Percentiles rank a stretch among this genome's conserved stretches.
These are phyloP conservation scores for Dioscorea zingiberensis DNA, from an alignment of 106 monocot species.

Conservation along the genomic window DNA sequence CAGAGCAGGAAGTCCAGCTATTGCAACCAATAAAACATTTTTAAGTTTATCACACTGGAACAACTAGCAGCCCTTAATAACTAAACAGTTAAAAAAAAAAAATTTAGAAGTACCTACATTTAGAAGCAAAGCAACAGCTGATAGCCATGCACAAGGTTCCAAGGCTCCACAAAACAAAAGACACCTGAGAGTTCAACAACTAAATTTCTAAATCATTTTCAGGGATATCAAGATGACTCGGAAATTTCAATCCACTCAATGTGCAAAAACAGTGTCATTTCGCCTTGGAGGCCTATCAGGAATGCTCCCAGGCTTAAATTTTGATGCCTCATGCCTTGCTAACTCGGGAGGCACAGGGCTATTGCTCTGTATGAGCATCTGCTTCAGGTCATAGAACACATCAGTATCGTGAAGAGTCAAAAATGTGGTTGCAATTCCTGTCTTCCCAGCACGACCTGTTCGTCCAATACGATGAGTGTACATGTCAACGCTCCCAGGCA, in stretches of 20 bases:
- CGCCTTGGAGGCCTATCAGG: conserved; percentile 92
- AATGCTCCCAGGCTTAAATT: conserved; percentile 86
- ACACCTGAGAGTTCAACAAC: too few relatives aligned
- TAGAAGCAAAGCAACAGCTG: too few relatives aligned
- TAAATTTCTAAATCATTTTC: too few relatives aligned
- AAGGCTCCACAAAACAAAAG: too few relatives aligned
- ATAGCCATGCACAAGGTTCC: too few relatives aligned
- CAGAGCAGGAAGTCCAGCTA: too few relatives aligned
- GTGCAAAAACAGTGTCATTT: conserved; percentile 82
- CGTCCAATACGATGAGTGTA: conserved; percentile 98
- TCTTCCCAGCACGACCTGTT: conserved; percentile 95
- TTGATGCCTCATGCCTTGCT: conserved; percentile 89
- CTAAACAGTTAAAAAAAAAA: too few relatives aligned
- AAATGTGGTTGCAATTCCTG: conserved; percentile 86
- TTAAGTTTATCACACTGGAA: too few relatives aligned
- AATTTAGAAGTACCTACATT: too few relatives aligned
- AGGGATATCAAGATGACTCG: too few relatives aligned
- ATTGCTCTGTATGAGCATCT: conserved; percentile 95
- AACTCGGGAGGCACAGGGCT: conserved; percentile 91
- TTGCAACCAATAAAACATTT: too few relatives aligned
- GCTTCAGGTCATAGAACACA: conserved; percentile 95
- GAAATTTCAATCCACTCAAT: conserved; percentile 34
- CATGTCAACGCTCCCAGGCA: conserved; percentile 73
- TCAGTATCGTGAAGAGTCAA: conserved; percentile 78
- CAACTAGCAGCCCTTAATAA: too few relatives aligned